A percentile compares a stretch with the other conserved stretches of the same genome.
phyloP scores from a whole-genome alignment of 2,329 filamentous ascomycete species.

The Colletotrichum tofieldiae region DNA sequence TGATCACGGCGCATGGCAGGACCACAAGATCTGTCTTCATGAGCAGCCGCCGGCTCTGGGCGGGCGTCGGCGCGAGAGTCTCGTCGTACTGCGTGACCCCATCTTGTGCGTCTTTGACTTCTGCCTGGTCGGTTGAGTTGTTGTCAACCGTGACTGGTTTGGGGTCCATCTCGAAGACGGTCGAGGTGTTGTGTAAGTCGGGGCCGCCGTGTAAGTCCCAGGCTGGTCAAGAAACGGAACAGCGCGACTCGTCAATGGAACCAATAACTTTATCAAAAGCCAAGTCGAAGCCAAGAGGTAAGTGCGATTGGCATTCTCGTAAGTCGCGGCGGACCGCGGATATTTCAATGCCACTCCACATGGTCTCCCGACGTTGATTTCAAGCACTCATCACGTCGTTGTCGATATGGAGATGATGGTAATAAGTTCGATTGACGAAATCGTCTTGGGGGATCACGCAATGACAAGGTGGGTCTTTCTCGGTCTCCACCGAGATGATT shows the following conservation, averaged over 20 bases:
- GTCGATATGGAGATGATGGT: conserved; percentile 27
- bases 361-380: neutral
- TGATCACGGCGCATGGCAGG: conserved; percentile 40
- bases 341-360: conserved; percentile 25
- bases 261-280: neutral
- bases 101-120: conserved; percentile 21
- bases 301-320: neutral
- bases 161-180: conserved; percentile 17
- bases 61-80: conserved; percentile 21
- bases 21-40: conserved; percentile 44
- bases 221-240: neutral
- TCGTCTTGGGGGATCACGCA: conserved; percentile 34
- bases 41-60: conserved; percentile 35
- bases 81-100: neutral
- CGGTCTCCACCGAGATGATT: conserved; percentile 30
- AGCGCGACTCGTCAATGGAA: neutral
- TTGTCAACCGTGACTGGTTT: conserved; percentile 6
- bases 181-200: conserved; percentile 20
- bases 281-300: neutral
- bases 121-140: neutral
- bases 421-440: conserved; percentile 33
- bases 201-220: neutral
- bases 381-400: conserved; percentile 8
- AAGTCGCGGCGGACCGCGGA: conserved; percentile 5
- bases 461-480: conserved; percentile 30